A percentile compares a stretch with the other conserved stretches of the same genome.
Evolutionary conservation across 2,329 filamentous ascomycete species (phyloP).

Genomic region (Calycina marina): DNA sequence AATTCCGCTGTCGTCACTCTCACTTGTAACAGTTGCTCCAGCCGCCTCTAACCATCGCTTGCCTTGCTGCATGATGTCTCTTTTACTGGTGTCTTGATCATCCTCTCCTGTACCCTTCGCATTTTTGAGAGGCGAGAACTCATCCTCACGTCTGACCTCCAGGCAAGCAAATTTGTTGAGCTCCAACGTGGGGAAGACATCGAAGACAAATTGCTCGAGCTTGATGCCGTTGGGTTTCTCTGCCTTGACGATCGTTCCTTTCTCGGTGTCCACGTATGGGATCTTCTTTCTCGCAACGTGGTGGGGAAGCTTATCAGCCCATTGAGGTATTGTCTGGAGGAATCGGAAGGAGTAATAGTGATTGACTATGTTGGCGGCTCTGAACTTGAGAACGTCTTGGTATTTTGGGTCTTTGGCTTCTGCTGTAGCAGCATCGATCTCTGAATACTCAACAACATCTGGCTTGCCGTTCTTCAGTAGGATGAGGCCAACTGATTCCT

Average conservation of each 20-base stretch:
- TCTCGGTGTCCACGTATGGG: constrained; percentile 62
- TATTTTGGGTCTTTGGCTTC: constrained; percentile 78
- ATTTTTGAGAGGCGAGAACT: constrained; percentile 97
- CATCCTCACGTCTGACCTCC: constrained; percentile 92
- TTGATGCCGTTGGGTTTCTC: constrained; percentile 97
- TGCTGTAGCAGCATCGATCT: constrained; percentile 81
- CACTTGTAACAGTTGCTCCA: constrained; percentile 59
- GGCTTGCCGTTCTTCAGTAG: constrained; percentile 90
- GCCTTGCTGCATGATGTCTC: constrained; percentile 81
- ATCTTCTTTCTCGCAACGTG: constrained; percentile 99
- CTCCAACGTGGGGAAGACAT: constrained; percentile 82
- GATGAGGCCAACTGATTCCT: constrained; percentile 90
- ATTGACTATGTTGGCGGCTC: constrained; percentile 98
- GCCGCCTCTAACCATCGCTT: constrained; percentile 71
- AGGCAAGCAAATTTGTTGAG: constrained; percentile 87
- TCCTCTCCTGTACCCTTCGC: constrained; percentile 73
- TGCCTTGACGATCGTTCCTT: constrained; percentile 72
- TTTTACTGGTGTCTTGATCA: constrained; percentile 83
- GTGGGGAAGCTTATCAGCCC: constrained; percentile 77
- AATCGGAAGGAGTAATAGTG: constrained; percentile 97
- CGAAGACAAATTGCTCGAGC: constrained; percentile 97
- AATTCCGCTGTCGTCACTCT: constrained; percentile 49
- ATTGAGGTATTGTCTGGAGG: constrained; percentile 77
- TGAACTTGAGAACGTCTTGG: constrained; percentile 75
- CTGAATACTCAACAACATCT: constrained; percentile 96